Conservation (phyloP, 1,284 basidiomycete genomes). For the Cystobasidium sp. region DNA sequence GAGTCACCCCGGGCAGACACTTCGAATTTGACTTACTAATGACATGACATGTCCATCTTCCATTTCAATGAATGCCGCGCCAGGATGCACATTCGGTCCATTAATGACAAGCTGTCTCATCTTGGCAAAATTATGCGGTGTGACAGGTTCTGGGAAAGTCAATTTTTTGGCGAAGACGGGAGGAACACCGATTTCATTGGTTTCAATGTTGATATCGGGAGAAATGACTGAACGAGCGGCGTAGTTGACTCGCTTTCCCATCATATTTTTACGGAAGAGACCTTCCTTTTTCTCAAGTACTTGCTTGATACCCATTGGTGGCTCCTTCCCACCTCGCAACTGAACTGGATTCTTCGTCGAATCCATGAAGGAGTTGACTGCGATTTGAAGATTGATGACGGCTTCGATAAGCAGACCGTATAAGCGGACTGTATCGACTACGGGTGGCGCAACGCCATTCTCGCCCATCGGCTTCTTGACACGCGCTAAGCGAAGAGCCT, state of each 20-base stretch:
- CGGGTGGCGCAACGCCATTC: constrained; percentile 47
- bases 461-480: constrained; percentile 61
- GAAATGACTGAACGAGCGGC: constrained; percentile 99
- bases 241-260: constrained; percentile 99
- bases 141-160: constrained; percentile 97
- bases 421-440: constrained; percentile 62
- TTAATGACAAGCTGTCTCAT: constrained; percentile 90
- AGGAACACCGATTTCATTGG: constrained; percentile 97
- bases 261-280: constrained; percentile 98
- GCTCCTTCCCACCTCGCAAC: constrained; percentile 85
- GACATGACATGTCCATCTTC: constrained; percentile 89
- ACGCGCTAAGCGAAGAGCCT: constrained; percentile 67
- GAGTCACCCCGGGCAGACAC: neutral
- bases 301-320: constrained; percentile 94
- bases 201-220: constrained; percentile 98
- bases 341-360: constrained; percentile 91
- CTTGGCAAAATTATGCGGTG: constrained; percentile 84
- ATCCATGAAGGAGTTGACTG: constrained; percentile 97
- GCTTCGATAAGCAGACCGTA: constrained; percentile 77
- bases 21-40: constrained; percentile 63
- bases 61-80: constrained; percentile 91
- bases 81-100: constrained; percentile 87
- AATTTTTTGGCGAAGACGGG: constrained; percentile 97
- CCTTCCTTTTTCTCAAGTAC: constrained; percentile 98
- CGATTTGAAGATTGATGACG: constrained; percentile 86